A percentile compares a stretch with the other conserved stretches of the same genome.
Evolutionary conservation across 78 protist species (phyloP).

Genomic region (slime mould (Dictyostelium discoideum)): DNA sequence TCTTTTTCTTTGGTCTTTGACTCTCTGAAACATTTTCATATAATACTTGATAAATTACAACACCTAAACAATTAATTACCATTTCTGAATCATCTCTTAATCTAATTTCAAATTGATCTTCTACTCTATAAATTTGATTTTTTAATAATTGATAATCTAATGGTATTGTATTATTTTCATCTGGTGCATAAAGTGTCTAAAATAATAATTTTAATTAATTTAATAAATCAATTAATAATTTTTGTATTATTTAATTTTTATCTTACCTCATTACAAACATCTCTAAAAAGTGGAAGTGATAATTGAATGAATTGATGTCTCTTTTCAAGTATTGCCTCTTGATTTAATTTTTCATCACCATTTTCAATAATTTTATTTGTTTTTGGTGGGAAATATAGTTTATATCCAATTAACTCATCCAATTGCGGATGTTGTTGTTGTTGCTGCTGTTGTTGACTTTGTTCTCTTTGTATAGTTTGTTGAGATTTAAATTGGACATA

Average conservation of each 20-base stretch:
- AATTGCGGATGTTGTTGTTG: neutral
- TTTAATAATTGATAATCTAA: constrained; percentile 37
- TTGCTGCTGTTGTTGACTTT: neutral
- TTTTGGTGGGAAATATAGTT: neutral
- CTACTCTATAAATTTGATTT: constrained; percentile 3
- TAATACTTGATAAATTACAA: constrained; percentile 21
- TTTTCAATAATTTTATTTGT: neutral
- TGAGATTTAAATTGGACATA: neutral
- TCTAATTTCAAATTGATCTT: constrained; percentile 17
- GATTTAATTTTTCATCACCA: neutral
- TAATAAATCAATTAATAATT: too few relatives aligned
- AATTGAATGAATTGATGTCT: constrained; percentile 20
- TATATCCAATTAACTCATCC: neutral
- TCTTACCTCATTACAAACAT: constrained; percentile 47
- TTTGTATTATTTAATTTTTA: too few relatives aligned
- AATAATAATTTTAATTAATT: neutral
- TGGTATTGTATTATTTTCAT: constrained; percentile 48
- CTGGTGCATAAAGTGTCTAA: constrained; percentile 53
- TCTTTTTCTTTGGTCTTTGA: constrained; percentile 47
- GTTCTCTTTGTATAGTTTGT: neutral
- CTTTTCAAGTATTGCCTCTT: neutral
- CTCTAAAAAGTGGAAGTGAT: constrained; percentile 18
- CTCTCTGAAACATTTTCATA: neutral
- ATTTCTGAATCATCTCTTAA: constrained; percentile 65
- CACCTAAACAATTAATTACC: constrained; percentile 77